Conservation (phyloP, 345 rosid genomes). For the Camelina laxa region DNA sequence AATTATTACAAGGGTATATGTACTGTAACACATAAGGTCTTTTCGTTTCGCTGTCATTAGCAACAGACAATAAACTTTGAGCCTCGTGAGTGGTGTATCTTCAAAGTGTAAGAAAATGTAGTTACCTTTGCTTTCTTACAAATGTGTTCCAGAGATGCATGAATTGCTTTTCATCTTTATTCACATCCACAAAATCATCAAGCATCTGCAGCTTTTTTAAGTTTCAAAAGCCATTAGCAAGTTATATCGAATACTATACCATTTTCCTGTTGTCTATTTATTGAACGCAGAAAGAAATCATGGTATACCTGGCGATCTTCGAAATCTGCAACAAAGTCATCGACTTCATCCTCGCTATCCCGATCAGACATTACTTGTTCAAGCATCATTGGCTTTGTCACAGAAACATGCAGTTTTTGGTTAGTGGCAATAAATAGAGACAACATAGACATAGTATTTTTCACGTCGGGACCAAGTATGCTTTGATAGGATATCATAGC, state of each 20-base stretch:
- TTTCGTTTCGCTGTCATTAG: not conserved
- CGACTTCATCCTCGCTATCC: constrained; percentile 96
- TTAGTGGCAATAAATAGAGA: constrained; percentile 19
- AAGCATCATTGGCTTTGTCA: constrained; percentile 70
- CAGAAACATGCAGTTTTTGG: constrained; percentile 33
- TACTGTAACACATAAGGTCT: not conserved
- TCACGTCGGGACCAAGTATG: constrained; percentile 2
- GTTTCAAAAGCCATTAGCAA: constrained; percentile 29
- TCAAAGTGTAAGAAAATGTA: constrained; percentile 8
- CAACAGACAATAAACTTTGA: not conserved
- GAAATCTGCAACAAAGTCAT: constrained; percentile 75
- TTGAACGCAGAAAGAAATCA: not conserved
- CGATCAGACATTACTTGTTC: constrained; percentile 85
- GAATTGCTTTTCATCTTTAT: constrained; percentile 75
- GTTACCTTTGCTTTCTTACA: constrained; percentile 81
- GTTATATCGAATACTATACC: not conserved
- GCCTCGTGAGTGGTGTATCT: not conserved
- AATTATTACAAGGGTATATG: constrained; percentile 1
- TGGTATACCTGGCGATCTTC: constrained; percentile 86
- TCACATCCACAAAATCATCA: constrained; percentile 95
- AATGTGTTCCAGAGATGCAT: constrained; percentile 98
- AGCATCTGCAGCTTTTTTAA: constrained; percentile 76
- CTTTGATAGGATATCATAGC: constrained; percentile 7
- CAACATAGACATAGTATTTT: not conserved
- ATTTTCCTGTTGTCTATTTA: not conserved